phyloP scores from a whole-genome alignment of 768 basidiomycete species.

The Coprinopsis strossmayeri region DNA sequence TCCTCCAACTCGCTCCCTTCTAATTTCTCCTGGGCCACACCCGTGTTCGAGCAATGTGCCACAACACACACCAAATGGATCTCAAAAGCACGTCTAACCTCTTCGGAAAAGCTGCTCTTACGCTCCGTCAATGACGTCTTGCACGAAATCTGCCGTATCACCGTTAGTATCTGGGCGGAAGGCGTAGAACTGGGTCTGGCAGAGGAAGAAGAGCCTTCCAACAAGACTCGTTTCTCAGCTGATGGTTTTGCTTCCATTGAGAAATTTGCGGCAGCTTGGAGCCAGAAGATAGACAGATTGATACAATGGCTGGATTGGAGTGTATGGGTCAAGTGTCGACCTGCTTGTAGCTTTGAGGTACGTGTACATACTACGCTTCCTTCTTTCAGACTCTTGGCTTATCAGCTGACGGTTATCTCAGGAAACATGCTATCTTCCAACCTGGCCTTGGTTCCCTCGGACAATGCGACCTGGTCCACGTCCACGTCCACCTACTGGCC shows the following conservation, averaged over 20 bases:
- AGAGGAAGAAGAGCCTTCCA: slow-evolving; percentile 1
- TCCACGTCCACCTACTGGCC: neutral
- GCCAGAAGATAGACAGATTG: slow-evolving; percentile 15
- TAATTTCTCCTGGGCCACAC: slow-evolving; percentile 24
- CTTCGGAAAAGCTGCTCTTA: slow-evolving; percentile 25
- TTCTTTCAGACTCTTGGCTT: neutral
- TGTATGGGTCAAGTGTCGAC: slow-evolving; percentile 40
- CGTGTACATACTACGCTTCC: slow-evolving; percentile 11
- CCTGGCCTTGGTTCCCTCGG: slow-evolving; percentile 29
- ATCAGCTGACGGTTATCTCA: slow-evolving; percentile 8
- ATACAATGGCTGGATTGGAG: slow-evolving; percentile 51
- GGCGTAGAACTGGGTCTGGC: slow-evolving; percentile 24
- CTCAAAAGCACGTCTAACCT: slow-evolving; percentile 19
- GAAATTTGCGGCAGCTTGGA: neutral
- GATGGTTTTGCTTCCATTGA: neutral
- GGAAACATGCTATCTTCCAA: slow-evolving; percentile 39
- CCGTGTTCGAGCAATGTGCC: slow-evolving; percentile 26
- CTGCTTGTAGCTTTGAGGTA: slow-evolving; percentile 39
- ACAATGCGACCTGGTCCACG: neutral
- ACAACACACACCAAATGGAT: slow-evolving; percentile 20
- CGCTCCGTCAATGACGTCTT: slow-evolving; percentile 26
- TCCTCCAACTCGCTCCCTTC: neutral
- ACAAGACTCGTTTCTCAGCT: neutral
- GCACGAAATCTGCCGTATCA: slow-evolving; percentile 39
- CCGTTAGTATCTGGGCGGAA: slow-evolving; percentile 41